Base-by-base conservation (phyloP, 768 basidiomycete genomes). In the Pulveroboletus frians region DNA sequence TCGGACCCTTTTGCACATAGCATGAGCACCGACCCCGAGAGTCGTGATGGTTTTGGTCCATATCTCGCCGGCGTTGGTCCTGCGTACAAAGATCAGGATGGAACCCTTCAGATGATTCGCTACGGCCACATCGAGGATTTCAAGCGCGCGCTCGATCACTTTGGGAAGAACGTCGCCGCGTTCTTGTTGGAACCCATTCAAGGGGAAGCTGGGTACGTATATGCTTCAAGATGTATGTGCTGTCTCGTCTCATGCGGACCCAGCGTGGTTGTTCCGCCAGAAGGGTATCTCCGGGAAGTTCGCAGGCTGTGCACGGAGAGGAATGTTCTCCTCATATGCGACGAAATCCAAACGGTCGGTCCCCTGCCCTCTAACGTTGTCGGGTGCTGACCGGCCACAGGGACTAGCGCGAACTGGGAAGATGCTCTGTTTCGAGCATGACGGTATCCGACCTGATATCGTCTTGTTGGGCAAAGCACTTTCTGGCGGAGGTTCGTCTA, bases 101-200 rank as follows among this genome's bases (percentile, higher is more conserved):
- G 77, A 1, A 63, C 67, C 27, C 53, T 67, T 0, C 73, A 73
- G 49, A 75, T 75, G 6, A 94, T 99, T 61, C 78, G 92, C 37
- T 98, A 85, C 70, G 92, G 92, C 27, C 76, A 86, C 51, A 75
- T 87, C 20, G 81, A 81, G 18, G 95, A 96, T 60, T 68, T 98
- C n/a, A 80, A 84, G 64, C 74, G 76, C 10, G 95, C 91, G 5
- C 68, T 99, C 27, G 83, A 89, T 52, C 64, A 84, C 32, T 76
- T 93, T 64, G 93, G 95, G 9, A 69, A 85, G 53, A 76, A 88
- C 50, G 83, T 90, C 21, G 96, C 94, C 6, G 95, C 90, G 1
- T 93, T 99, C 75, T 76, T 99, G 48, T 79, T 99, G 3, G 96
- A 99, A 70, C 96, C 96, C 5, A 98, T 99, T 53, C 96, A 99